phyloP scores from a whole-genome alignment of 169 alveolate genomes.

The Plasmodium chabaudi region DNA sequence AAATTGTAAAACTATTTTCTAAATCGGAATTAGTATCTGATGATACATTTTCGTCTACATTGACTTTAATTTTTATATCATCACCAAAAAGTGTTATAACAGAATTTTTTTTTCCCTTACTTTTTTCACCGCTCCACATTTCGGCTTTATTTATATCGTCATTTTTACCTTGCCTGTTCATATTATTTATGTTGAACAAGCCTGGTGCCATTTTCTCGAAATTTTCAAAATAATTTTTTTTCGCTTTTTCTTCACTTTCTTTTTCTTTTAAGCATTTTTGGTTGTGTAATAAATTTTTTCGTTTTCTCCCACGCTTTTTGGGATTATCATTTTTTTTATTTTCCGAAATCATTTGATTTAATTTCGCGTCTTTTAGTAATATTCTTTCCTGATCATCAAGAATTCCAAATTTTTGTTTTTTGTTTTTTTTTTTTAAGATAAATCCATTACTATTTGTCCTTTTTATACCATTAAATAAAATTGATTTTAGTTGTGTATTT shows the following conservation, averaged over 20 bases:
- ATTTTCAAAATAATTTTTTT: no score
- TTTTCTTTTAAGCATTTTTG: not conserved
- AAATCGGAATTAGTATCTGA: constrained; percentile 10
- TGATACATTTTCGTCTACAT: constrained; percentile 16
- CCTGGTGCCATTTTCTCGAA: no score
- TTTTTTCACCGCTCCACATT: not conserved
- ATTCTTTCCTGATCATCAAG: no score
- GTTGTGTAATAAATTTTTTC: not conserved
- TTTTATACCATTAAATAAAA: no score
- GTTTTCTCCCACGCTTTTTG: not conserved
- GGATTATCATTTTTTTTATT: no score
- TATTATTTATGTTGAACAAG: no score
- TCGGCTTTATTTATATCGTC: not conserved
- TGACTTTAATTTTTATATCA: constrained; percentile 40
- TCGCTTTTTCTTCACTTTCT: not conserved
- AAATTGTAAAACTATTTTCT: constrained; percentile 9
- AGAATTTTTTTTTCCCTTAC: constrained; percentile 27
- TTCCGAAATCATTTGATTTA: no score
- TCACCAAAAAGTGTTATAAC: constrained; percentile 31
- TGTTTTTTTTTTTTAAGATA: no score
- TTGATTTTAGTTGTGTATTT: no score
- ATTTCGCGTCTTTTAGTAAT: no score
- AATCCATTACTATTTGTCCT: no score
- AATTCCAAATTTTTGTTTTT: no score
- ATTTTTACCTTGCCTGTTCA: not conserved